Conservation (phyloP, 2,329 filamentous ascomycete genomes). For the Alternaria ethzedia region DNA sequence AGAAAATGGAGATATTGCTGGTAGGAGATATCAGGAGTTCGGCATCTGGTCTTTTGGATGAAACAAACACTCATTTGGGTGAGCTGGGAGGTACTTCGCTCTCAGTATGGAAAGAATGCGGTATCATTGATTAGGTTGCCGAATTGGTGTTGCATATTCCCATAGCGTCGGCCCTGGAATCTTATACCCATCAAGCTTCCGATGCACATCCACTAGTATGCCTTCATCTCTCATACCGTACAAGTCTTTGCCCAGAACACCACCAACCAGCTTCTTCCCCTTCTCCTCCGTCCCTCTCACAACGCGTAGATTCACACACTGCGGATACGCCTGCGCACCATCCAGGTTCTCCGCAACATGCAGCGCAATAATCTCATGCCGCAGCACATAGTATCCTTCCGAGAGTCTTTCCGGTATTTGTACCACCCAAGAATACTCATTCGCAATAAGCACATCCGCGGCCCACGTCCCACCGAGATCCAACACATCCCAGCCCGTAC, state of each 20-base stretch:
- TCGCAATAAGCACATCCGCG: slow-evolving; percentile 40
- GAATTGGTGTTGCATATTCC: slow-evolving; percentile 14
- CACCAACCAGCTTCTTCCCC: slow-evolving; percentile 44
- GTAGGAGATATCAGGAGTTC: too few relatives aligned
- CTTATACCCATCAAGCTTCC: slow-evolving; percentile 40
- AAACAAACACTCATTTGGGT: too few relatives aligned
- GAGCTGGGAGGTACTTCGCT: too few relatives aligned
- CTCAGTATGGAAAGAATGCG: background rate
- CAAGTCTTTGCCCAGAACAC: slow-evolving; percentile 58
- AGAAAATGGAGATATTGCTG: too few relatives aligned
- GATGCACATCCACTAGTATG: slow-evolving; percentile 51
- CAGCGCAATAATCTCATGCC: slow-evolving; percentile 60
- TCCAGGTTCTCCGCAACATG: slow-evolving; percentile 51
- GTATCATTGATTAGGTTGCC: slow-evolving; percentile 8
- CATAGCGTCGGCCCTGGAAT: slow-evolving; percentile 48
- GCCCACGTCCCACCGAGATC: slow-evolving; percentile 39
- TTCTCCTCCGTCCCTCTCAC: slow-evolving; percentile 47
- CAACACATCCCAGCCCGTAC: slow-evolving; percentile 21
- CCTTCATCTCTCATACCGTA: slow-evolving; percentile 48
- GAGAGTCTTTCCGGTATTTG: slow-evolving; percentile 52
- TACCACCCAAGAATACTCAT: slow-evolving; percentile 55
- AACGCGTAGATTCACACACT: slow-evolving; percentile 59
- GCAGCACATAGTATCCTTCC: slow-evolving; percentile 58
- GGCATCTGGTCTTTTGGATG: too few relatives aligned
- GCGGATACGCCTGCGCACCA: slow-evolving; percentile 59